Percentiles rank a stretch among this genome's conserved stretches.
Evolutionary conservation across 352 stramenopile species (phyloP).

Genomic region (Globisporangium spiculum): DNA sequence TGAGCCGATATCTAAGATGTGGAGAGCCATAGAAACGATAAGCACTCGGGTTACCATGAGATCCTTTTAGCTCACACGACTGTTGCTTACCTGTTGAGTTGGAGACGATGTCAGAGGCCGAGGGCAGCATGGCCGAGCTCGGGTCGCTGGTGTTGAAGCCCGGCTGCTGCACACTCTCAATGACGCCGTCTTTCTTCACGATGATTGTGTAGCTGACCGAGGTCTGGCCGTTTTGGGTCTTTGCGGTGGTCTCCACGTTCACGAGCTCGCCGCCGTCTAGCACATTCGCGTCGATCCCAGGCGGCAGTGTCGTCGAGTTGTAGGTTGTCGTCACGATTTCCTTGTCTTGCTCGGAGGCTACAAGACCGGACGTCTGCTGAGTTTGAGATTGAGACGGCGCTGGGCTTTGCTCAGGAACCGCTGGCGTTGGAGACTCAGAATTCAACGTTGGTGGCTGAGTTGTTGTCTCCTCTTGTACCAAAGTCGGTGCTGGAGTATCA

Average conservation of each 20-base stretch:
- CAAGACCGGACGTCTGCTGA: background rate
- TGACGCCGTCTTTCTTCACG: conserved; percentile 27
- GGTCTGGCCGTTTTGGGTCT: conserved; percentile 24
- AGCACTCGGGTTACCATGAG: background rate
- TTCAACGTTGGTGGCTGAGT: background rate
- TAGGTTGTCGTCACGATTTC: conserved; percentile 23
- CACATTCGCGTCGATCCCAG: conserved; percentile 28
- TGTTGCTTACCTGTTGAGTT: conserved; percentile 3
- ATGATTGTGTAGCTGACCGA: conserved; percentile 42
- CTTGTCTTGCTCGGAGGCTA: background rate
- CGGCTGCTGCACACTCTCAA: conserved; percentile 12
- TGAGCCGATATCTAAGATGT: background rate
- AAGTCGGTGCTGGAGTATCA: conserved; percentile 1
- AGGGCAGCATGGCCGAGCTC: background rate
- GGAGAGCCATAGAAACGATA: background rate
- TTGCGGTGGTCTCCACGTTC: conserved; percentile 32
- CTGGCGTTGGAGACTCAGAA: background rate
- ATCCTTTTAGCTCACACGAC: background rate
- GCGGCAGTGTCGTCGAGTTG: conserved; percentile 39
- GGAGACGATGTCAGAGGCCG: background rate
- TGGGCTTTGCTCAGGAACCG: background rate
- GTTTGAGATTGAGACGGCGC: background rate
- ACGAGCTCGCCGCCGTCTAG: conserved; percentile 36
- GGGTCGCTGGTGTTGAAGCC: conserved; percentile 16
- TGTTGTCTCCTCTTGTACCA: conserved; percentile 8